phyloP scores from a whole-genome alignment of 371 early-diverging fungal species.

The Zychaea mexicana region DNA sequence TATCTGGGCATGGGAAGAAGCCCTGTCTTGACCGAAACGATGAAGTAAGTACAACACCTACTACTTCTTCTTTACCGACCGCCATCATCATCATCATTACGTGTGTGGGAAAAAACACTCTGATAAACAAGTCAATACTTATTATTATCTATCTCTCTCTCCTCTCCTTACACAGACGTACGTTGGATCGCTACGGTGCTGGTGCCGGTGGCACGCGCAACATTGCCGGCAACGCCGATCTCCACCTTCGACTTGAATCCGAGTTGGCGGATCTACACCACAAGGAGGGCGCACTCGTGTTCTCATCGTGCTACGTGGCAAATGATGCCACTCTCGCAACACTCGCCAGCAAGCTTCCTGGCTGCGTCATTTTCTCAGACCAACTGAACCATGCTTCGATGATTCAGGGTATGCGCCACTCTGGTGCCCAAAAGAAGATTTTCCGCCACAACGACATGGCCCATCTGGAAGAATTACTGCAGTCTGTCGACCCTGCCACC shows the following conservation, averaged over 20 bases:
- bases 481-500: conserved; percentile 72
- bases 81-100: not conserved
- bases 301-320: conserved; percentile 98
- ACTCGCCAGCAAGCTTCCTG: conserved; percentile 88
- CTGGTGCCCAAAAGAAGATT: conserved; percentile 86
- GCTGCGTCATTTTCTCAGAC: conserved; percentile 95
- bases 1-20: conserved; percentile 95
- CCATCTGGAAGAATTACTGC: conserved; percentile 86
- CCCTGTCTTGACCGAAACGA: conserved; percentile 82
- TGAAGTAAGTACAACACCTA: conserved; percentile 78
- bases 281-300: conserved; percentile 92
- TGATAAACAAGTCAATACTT: too few species aligned
- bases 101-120: too few species aligned
- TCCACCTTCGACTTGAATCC: conserved; percentile 91
- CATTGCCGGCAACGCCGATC: conserved; percentile 97
- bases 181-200: conserved; percentile 94
- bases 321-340: conserved; percentile 97
- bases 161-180: conserved; percentile 44
- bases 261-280: conserved; percentile 93
- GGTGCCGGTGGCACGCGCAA: conserved; percentile 99
- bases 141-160: not conserved
- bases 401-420: conserved; percentile 98
- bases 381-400: conserved; percentile 97
- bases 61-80: too few species aligned
- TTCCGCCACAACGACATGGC: conserved; percentile 95